phyloP scores from a whole-genome alignment of 1,284 basidiomycete species.

The Singerocomus inundabilis region DNA sequence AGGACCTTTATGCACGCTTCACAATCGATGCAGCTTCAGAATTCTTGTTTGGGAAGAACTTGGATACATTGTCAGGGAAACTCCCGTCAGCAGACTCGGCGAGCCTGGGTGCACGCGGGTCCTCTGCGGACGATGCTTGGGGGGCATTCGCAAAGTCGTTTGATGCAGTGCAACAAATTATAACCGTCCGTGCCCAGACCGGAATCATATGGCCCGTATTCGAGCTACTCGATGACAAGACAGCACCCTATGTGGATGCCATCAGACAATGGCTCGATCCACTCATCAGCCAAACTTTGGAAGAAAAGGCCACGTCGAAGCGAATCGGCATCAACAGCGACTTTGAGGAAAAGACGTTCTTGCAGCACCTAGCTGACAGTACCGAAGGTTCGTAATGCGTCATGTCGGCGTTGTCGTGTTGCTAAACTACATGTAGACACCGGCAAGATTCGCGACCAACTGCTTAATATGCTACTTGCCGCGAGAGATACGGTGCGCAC shows the following conservation, averaged over 20 bases:
- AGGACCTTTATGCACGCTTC: slow-evolving; percentile 69
- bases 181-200: slow-evolving; percentile 50
- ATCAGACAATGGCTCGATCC: slow-evolving; percentile 64
- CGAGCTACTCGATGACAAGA: slow-evolving; percentile 62
- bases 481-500: slow-evolving; percentile 66
- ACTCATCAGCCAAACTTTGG: slow-evolving; percentile 52
- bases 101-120: slow-evolving; percentile 54
- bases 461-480: slow-evolving; percentile 72
- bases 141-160: slow-evolving; percentile 64
- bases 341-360: slow-evolving; percentile 57
- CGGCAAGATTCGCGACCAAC: slow-evolving; percentile 62
- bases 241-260: slow-evolving; percentile 46
- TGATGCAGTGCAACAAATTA: slow-evolving; percentile 57
- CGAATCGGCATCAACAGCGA: slow-evolving; percentile 39
- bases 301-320: slow-evolving; percentile 42
- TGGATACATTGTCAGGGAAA: slow-evolving; percentile 56
- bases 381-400: slow-evolving; percentile 48
- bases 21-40: slow-evolving; percentile 69
- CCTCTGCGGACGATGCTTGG: slow-evolving; percentile 56
- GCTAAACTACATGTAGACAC: slow-evolving; percentile 39
- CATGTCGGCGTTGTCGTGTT: slow-evolving; percentile 3
- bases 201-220: slow-evolving; percentile 68
- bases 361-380: slow-evolving; percentile 64
- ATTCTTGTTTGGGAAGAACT: slow-evolving; percentile 62
- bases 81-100: slow-evolving; percentile 51